These are phyloP conservation scores for Trametes polyzona DNA, from an alignment of 1,284 basidiomycete species.

Conservation along the genomic window DNA sequence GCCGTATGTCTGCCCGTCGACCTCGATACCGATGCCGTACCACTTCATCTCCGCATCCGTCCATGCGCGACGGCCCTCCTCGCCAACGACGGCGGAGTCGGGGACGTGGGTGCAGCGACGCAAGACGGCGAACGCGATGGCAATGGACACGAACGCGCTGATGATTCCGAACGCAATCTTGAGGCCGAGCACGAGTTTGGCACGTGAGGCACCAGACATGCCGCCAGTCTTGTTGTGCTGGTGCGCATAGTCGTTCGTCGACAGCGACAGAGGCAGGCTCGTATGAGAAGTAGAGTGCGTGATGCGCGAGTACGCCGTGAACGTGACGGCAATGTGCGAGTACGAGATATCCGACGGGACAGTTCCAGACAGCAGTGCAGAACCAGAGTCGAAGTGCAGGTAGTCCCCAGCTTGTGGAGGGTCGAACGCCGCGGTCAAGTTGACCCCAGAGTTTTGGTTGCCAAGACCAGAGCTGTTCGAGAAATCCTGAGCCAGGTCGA, in stretches of 20 bases:
- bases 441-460: conserved; percentile 43
- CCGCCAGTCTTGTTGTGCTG: conserved; percentile 34
- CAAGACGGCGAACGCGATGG: conserved; percentile 55
- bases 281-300: conserved; percentile 77
- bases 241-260: conserved; percentile 39
- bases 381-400: conserved; percentile 52
- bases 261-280: conserved; percentile 56
- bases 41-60: conserved; percentile 66
- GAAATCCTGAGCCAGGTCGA: conserved; percentile 56
- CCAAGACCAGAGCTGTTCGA: conserved; percentile 47
- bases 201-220: conserved; percentile 47
- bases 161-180: conserved; percentile 65
- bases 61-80: conserved; percentile 57
- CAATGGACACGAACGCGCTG: conserved; percentile 60
- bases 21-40: conserved; percentile 59
- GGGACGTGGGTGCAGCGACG: conserved; percentile 57
- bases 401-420: conserved; percentile 50
- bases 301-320: conserved; percentile 64
- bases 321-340: conserved; percentile 52
- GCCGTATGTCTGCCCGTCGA: conserved; percentile 24
- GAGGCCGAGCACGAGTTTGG: conserved; percentile 58
- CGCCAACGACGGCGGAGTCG: conserved; percentile 61
- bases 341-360: conserved; percentile 48
- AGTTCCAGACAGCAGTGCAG: conserved; percentile 54
- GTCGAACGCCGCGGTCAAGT: conserved; percentile 55